phyloP scores from a whole-genome alignment of 306 rosid genomes.

The Neltuma alba region DNA sequence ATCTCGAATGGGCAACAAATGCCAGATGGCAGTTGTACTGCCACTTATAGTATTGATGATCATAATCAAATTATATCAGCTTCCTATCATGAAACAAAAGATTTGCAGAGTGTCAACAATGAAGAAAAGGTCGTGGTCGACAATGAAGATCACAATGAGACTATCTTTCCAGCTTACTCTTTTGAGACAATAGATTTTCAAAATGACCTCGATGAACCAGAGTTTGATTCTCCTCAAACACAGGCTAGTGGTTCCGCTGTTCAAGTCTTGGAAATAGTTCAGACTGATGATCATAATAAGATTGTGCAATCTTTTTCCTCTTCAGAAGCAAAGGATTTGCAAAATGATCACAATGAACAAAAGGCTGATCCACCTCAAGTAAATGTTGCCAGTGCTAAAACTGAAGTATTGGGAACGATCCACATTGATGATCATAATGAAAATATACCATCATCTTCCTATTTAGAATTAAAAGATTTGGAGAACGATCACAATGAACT shows the following conservation, averaged over 20 bases:
- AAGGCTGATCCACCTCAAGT: constrained; percentile 19
- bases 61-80: constrained; percentile 26
- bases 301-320: constrained; percentile 15
- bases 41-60: constrained; percentile 28
- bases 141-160: constrained; percentile 31
- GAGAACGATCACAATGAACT: constrained; percentile 33
- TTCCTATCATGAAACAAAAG: constrained; percentile 24
- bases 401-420: neutral
- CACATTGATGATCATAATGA: neutral
- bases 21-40: constrained; percentile 33
- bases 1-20: constrained; percentile 14
- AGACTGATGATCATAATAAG: constrained; percentile 15
- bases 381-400: neutral
- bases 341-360: constrained; percentile 29
- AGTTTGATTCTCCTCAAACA: constrained; percentile 29
- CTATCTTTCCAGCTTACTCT: constrained; percentile 27
- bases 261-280: constrained; percentile 6
- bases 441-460: constrained; percentile 16
- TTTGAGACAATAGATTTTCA: constrained; percentile 25
- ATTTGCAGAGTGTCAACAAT: constrained; percentile 30
- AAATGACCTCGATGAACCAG: constrained; percentile 22
- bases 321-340: constrained; percentile 29
- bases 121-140: constrained; percentile 36
- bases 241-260: no score
- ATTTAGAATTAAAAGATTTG: constrained; percentile 27